Evolutionary conservation across 176 grass and related monocot genomes (phyloP).

Genomic region (Oryza nivara): DNA sequence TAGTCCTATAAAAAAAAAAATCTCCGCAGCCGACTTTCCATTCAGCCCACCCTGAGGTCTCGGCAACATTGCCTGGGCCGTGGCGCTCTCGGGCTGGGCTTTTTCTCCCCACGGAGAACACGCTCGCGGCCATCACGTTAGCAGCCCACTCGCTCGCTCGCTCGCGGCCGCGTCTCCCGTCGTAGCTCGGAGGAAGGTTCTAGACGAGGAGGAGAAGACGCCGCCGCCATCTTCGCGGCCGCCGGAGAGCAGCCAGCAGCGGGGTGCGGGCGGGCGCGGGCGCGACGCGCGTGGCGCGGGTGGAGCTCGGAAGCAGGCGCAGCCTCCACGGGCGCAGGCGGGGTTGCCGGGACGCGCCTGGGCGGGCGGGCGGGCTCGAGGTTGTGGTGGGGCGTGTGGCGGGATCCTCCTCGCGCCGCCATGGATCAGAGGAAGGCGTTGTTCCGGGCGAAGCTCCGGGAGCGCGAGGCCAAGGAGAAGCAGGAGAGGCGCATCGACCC

Average conservation of each 20-base stretch:
- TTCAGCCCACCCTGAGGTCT: too few relatives aligned
- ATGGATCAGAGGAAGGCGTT: conserved; percentile 94
- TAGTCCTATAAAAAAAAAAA: too few relatives aligned
- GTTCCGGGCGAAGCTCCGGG: conserved; percentile 88
- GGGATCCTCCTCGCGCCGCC: neutral
- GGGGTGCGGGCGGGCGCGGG: too few relatives aligned
- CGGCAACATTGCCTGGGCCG: too few relatives aligned
- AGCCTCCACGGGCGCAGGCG: neutral
- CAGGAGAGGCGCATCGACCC: conserved; percentile 90
- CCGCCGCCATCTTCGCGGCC: neutral
- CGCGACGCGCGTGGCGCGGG: too few relatives aligned
- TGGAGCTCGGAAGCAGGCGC: neutral
- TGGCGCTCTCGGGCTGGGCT: too few relatives aligned
- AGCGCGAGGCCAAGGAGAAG: conserved; percentile 85
- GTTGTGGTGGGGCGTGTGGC: neutral
- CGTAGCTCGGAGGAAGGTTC: neutral
- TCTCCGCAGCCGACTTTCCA: too few relatives aligned
- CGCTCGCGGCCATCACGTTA: too few relatives aligned
- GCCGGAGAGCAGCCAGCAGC: neutral
- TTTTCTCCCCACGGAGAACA: too few relatives aligned
- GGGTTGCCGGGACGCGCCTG: neutral
- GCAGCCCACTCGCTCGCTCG: too few relatives aligned
- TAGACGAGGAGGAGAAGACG: neutral
- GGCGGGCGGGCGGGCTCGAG: neutral
- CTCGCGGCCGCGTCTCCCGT: neutral